phyloP scores from a whole-genome alignment of 2,329 filamentous ascomycete species.

The Botryotinia narcissicola region DNA sequence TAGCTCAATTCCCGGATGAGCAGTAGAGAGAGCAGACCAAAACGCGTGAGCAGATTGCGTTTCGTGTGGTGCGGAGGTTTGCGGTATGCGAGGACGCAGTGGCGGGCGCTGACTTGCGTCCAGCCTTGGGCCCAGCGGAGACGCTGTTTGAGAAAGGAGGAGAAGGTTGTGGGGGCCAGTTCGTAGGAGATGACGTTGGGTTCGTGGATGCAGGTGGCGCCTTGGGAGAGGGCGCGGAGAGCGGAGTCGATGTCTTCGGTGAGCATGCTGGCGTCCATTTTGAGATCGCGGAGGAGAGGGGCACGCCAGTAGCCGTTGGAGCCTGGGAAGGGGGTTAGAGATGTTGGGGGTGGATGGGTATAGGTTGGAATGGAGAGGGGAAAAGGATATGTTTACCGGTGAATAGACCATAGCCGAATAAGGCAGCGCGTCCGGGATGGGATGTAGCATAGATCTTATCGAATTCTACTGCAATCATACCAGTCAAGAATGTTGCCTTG shows the following conservation, averaged over 20 bases:
- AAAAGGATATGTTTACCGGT: slow-evolving; percentile 34
- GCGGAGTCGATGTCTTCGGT: slow-evolving; percentile 52
- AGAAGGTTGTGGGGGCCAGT: slow-evolving; percentile 46
- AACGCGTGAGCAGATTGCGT: slow-evolving; percentile 42
- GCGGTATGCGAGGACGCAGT: slow-evolving; percentile 45
- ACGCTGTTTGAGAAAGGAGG: slow-evolving; percentile 49
- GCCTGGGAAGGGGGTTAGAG: slow-evolving; percentile 23
- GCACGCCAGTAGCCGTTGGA: slow-evolving; percentile 50
- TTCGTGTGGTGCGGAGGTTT: slow-evolving; percentile 39
- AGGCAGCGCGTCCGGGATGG: slow-evolving; percentile 47
- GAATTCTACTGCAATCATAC: slow-evolving; percentile 50
- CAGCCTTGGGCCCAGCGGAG: slow-evolving; percentile 51
- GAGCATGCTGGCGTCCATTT: slow-evolving; percentile 50
- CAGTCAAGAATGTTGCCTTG: slow-evolving; percentile 44
- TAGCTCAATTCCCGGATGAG: slow-evolving; percentile 47
- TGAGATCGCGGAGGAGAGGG: slow-evolving; percentile 44
- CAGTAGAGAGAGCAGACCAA: slow-evolving; percentile 47
- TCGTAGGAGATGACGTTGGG: slow-evolving; percentile 50
- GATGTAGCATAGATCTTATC: slow-evolving; percentile 53
- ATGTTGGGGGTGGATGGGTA: background rate
- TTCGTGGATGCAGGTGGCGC: slow-evolving; percentile 47
- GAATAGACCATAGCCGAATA: slow-evolving; percentile 50
- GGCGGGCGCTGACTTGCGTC: slow-evolving; percentile 47
- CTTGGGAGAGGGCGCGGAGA: slow-evolving; percentile 41
- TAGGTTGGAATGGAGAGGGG: background rate